These are phyloP conservation scores for Cryptococcus maquisensis DNA, from an alignment of 1,284 basidiomycete species.

Conservation along the genomic window DNA sequence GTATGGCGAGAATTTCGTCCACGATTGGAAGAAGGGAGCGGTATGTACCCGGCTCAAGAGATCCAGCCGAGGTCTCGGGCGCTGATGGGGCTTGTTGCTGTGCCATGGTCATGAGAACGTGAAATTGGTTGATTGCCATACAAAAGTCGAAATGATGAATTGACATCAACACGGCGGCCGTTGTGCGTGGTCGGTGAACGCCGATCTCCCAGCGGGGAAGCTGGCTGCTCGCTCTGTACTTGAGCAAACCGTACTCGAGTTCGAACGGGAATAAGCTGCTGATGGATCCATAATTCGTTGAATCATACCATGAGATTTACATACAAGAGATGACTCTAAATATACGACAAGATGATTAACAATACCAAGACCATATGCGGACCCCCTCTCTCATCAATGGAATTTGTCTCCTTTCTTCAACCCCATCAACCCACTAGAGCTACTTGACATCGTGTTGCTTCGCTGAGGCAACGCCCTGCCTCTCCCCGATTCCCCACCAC, in stretches of 20 bases:
- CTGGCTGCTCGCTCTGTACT: no score
- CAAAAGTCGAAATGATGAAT: no score
- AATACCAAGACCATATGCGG: neutral
- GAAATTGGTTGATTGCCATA: no score
- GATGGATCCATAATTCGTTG: no score
- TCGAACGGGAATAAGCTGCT: no score
- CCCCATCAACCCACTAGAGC: conserved; percentile 15
- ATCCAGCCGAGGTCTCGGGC: neutral
- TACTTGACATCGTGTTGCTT: conserved; percentile 8
- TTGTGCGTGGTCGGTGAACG: no score
- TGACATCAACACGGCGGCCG: no score
- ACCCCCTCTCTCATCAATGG: neutral
- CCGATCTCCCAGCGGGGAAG: no score
- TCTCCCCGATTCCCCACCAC: neutral
- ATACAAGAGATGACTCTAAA: neutral
- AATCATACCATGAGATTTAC: no score
- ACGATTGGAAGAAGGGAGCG: conserved; percentile 21
- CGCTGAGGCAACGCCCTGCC: conserved; percentile 9
- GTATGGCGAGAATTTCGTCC: conserved; percentile 17
- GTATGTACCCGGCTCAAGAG: conserved; percentile 15
- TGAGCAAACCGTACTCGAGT: no score
- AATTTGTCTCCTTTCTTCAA: conserved; percentile 17
- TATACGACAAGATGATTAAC: neutral
- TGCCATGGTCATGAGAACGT: no score
- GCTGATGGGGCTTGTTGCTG: no score